Evolutionary conservation across 139 green algal genomes (phyloP).

Genomic region (Coccomyxa sp.): DNA sequence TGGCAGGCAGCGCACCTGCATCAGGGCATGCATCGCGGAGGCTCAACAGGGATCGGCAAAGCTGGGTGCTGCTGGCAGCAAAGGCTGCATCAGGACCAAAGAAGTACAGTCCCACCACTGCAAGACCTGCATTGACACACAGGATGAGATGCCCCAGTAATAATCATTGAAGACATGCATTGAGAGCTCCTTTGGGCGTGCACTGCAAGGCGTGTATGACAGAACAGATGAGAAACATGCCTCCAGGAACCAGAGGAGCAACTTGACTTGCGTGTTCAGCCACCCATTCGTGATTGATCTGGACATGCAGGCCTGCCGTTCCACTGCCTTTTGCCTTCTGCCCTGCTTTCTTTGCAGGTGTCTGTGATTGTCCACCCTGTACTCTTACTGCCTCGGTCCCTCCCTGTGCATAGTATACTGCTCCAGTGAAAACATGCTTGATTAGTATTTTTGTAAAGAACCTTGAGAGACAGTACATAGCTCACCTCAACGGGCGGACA

Average conservation of each 20-base stretch:
- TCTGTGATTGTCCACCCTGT: not conserved
- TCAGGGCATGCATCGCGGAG: not conserved
- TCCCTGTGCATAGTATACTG: not conserved
- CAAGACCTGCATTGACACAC: not conserved
- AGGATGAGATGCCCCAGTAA: not conserved
- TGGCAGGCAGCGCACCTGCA: not conserved
- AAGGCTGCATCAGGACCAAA: not conserved
- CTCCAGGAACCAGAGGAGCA: not conserved
- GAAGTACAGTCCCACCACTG: not conserved
- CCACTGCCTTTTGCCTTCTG: not conserved
- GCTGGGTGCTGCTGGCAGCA: not conserved
- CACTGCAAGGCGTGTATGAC: not conserved
- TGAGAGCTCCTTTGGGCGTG: not conserved
- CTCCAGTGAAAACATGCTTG: not conserved
- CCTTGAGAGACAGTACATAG: not conserved
- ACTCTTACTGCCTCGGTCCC: not conserved
- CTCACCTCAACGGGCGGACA: not conserved
- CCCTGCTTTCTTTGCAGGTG: not conserved
- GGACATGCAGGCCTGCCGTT: not conserved
- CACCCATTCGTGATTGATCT: not conserved
- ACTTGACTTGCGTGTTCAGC: not conserved
- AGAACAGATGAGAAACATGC: not conserved
- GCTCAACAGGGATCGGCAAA: not conserved
- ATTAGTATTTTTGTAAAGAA: not conserved
- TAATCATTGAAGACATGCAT: not conserved